A percentile compares a stretch with the other conserved stretches of the same genome.
Conservation (phyloP, 148 eudicot species). For the Gaultheria prostrata region DNA sequence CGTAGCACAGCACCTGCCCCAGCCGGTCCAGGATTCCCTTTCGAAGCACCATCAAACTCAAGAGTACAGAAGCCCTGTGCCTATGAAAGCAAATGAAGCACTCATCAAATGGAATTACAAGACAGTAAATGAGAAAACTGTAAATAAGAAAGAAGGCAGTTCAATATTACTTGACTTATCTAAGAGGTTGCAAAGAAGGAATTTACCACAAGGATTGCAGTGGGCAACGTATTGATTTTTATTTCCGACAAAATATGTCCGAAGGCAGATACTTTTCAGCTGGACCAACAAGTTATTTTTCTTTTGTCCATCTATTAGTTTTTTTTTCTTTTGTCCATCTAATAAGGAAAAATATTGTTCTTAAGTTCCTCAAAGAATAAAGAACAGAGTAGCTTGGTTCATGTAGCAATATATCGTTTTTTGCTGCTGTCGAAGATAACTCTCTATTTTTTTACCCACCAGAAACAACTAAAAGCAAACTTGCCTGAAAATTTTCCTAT, state of each 20-base stretch:
- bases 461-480: neutral
- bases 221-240: neutral
- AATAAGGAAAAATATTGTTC: neutral
- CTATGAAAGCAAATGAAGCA: neutral
- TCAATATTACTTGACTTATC: neutral
- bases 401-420: neutral
- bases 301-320: neutral
- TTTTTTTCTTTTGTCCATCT: neutral
- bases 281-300: neutral
- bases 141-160: neutral
- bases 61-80: conserved; percentile 55
- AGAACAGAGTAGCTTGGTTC: neutral
- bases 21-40: conserved; percentile 90
- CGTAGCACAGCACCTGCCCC: conserved; percentile 96
- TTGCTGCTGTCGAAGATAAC: neutral
- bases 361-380: neutral
- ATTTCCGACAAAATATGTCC: neutral
- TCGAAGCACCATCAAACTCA: conserved; percentile 93
- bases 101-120: neutral
- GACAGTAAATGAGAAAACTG: neutral
- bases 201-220: neutral
- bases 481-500: neutral
- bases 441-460: neutral
- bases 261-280: neutral
- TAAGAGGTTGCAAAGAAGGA: neutral